These are phyloP conservation scores for Chromera velia DNA, from an alignment of 73 alveolate genomes.

Conservation along the genomic window DNA sequence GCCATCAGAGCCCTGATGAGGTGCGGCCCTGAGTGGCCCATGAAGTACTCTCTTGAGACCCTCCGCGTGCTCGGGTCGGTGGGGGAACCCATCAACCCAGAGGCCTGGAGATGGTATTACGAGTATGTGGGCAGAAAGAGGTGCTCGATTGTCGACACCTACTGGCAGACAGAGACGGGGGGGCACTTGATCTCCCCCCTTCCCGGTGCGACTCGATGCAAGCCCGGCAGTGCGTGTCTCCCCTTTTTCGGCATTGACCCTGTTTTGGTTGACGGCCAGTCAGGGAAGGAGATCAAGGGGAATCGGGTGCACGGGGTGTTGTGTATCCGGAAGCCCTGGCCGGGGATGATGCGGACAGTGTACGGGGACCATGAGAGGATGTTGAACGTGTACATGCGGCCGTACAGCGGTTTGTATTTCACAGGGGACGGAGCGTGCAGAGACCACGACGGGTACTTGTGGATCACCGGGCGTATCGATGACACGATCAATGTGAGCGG, in stretches of 20 bases:
- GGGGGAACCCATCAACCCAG: slow-evolving; percentile 57
- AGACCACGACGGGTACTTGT: slow-evolving; percentile 79
- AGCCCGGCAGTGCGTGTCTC: slow-evolving; percentile 48
- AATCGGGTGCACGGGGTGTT: slow-evolving; percentile 8
- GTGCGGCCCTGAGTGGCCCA: slow-evolving; percentile 76
- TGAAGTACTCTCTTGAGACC: slow-evolving; percentile 18
- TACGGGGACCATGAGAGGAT: slow-evolving; percentile 30
- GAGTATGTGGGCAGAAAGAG: background rate
- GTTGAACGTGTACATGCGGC: slow-evolving; percentile 23
- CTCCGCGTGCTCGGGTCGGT: slow-evolving; percentile 46
- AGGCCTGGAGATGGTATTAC: slow-evolving; percentile 62
- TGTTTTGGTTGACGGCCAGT: slow-evolving; percentile 17
- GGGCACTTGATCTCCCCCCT: slow-evolving; percentile 41
- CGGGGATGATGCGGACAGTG: slow-evolving; percentile 24
- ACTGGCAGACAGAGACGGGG: slow-evolving; percentile 99
- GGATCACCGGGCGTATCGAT: slow-evolving; percentile 81
- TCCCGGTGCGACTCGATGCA: slow-evolving; percentile 38
- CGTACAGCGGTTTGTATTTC: slow-evolving; percentile 51
- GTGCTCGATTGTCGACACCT: slow-evolving; percentile 76
- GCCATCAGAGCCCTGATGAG: slow-evolving; percentile 94
- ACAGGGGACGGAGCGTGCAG: slow-evolving; percentile 75
- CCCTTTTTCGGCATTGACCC: slow-evolving; percentile 54
- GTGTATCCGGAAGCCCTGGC: slow-evolving; percentile 23
- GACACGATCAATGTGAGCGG: slow-evolving; percentile 79
- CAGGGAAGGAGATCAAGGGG: slow-evolving; percentile 16